Evolutionary conservation across 164 flowering plant species (phyloP), one percentile per base, ranked within the genome.

Genomic region (Warburgia ugandensis): DNA sequence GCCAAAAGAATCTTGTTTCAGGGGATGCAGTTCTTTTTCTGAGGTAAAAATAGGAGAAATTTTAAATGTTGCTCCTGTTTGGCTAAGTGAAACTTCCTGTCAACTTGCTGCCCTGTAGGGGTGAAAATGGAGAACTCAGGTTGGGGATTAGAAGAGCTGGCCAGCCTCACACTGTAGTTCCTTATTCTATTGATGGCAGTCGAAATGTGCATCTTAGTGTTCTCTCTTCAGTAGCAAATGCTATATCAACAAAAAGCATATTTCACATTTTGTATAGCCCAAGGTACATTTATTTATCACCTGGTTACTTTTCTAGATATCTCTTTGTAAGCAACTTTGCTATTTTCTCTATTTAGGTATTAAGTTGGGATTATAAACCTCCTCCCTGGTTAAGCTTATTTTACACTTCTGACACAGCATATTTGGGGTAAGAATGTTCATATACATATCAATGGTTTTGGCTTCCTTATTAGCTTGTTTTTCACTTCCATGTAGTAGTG

Each of bases 101-200:
- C 45, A 30, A 41, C 22, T 56, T 45, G 25, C n/a, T 23, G 13
- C 23, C 49, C 42, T 68, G 60, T 49, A 91, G 98, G 73, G 95
- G 90, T 46, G 94, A 78, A 66, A 69, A 67, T 67, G 96, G 96
- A 56, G 96, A 83, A 55, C 69, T 91, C 65, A 72, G 98, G 31
- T 64, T 91, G 63, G 98, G 98, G 41, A 74, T 87, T 21, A 73
- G 96, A 71, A 74, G 95, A 73, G 88, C 96, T 63, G 68, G 67
- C 48, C 71, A 78, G 37, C 86, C 87, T 17, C 75, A 80, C 63
- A 79, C 70, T 62, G 73, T 77, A 50, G 70, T 79, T 65, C 86
- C 94, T 41, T 75, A 71, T 60, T 75, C 89, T 25, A 45, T 78
- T 62, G 55, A 61, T 48, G 61, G 77, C 35, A 67, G 62, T 58